phyloP scores from a whole-genome alignment of 805 yeast genomes.

The Torulaspora microellipsoides region DNA sequence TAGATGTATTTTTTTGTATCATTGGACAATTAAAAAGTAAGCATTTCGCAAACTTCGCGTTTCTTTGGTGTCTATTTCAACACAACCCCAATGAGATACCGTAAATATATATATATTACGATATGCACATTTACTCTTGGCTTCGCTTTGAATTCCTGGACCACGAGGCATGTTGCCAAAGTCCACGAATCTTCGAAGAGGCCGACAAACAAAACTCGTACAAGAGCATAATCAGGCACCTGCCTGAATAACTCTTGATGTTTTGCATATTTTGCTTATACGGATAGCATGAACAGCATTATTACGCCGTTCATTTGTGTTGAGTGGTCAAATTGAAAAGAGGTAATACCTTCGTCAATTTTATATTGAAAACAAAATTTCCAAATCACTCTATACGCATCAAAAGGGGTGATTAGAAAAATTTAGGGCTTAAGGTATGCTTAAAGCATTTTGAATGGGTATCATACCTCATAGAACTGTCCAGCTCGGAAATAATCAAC shows the following conservation, averaged over 20 bases:
- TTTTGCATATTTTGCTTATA: too few species aligned
- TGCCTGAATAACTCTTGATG: constrained; percentile 1
- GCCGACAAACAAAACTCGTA: constrained; percentile 24
- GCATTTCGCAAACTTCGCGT: constrained; percentile 2
- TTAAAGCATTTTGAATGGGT: too few species aligned
- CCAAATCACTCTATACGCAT: too few species aligned
- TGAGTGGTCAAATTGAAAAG: too few species aligned
- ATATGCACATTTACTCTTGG: constrained; percentile 23
- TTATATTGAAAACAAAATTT: too few species aligned
- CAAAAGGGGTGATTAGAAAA: too few species aligned
- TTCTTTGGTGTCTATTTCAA: constrained; percentile 4
- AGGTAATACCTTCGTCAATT: too few species aligned
- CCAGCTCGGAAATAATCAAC: background rate
- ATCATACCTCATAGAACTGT: too few species aligned
- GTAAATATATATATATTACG: constrained; percentile 22
- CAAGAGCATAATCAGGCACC: constrained; percentile 1
- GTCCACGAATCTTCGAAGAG: constrained; percentile 45
- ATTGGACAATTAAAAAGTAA: constrained; percentile 22
- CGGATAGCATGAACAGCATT: too few species aligned
- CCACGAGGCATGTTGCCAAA: constrained; percentile 34
- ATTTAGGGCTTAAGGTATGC: too few species aligned
- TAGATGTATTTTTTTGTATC: constrained; percentile 17
- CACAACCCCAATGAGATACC: constrained; percentile 24
- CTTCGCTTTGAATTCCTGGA: constrained; percentile 46
- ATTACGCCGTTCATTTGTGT: too few species aligned